A percentile compares a stretch with the other conserved stretches of the same genome.
phyloP scores from a whole-genome alignment of 2,329 filamentous ascomycete genomes.

The Fusarium sterilihyphosum region DNA sequence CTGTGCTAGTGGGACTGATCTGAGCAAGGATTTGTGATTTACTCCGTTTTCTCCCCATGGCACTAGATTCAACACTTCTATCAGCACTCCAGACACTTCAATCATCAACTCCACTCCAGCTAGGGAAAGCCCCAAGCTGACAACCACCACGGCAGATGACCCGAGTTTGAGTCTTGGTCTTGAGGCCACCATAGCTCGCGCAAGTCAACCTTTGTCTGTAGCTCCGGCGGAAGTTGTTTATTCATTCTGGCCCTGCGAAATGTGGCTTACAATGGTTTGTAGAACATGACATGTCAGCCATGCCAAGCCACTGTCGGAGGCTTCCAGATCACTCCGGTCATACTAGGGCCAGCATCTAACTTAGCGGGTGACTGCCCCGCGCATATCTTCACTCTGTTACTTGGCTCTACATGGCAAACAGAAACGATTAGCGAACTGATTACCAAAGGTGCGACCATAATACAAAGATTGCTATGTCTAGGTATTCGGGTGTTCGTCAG shows the following conservation, averaged over 20 bases:
- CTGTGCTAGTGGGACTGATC: neutral
- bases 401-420: neutral
- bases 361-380: too few species aligned
- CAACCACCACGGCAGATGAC: neutral
- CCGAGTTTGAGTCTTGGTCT: neutral
- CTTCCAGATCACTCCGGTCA: neutral
- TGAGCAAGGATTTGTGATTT: neutral
- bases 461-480: neutral
- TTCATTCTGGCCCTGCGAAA: neutral
- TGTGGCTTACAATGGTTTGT: neutral
- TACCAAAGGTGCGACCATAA: neutral
- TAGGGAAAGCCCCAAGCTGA: neutral
- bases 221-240: neutral
- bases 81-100: neutral
- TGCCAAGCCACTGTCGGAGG: slow-evolving; percentile 27
- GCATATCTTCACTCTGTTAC: neutral
- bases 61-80: neutral
- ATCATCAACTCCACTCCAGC: neutral
- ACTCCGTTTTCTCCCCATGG: neutral
- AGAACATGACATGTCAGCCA: slow-evolving; percentile 23
- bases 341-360: too few species aligned
- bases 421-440: neutral
- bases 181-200: neutral
- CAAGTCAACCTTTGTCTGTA: neutral
- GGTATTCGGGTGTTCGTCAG: neutral